These are phyloP conservation scores for Chlamydomonas sp. DNA, from an alignment of 139 green algal genomes.

Conservation along the genomic window DNA sequence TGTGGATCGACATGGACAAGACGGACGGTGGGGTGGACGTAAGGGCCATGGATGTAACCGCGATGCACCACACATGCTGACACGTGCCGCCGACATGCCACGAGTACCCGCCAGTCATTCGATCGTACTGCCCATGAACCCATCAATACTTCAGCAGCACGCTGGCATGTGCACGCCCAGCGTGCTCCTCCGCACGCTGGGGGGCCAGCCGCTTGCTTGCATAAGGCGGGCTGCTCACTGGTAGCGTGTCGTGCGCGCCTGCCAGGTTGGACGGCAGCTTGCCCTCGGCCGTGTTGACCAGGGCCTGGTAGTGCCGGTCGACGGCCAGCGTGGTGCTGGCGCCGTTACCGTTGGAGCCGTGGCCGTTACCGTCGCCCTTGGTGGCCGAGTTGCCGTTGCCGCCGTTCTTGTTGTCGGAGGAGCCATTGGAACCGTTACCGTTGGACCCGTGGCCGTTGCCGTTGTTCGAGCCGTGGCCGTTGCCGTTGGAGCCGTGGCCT, in stretches of 20 bases:
- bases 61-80: too few species aligned
- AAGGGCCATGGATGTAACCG: too few species aligned
- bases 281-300: constrained; percentile 64
- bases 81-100: too few species aligned
- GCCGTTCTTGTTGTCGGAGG: constrained; percentile 39
- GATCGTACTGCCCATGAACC: too few species aligned
- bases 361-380: constrained; percentile 46
- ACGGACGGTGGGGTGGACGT: too few species aligned
- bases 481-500: constrained; percentile 34
- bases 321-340: constrained; percentile 45
- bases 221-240: background rate
- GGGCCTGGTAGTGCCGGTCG: constrained; percentile 43
- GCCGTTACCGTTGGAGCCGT: constrained; percentile 59
- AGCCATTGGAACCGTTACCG: constrained; percentile 42
- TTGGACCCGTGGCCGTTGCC: constrained; percentile 37
- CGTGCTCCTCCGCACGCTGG: too few species aligned
- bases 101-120: too few species aligned
- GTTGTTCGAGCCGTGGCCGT: constrained; percentile 32
- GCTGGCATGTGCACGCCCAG: too few species aligned
- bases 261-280: constrained; percentile 38
- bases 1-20: background rate
- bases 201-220: too few species aligned
- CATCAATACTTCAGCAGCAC: too few species aligned
- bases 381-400: constrained; percentile 52
- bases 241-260: background rate